Conservation (phyloP, 2,329 filamentous ascomycete species). For the Apiospora saccharicola region DNA sequence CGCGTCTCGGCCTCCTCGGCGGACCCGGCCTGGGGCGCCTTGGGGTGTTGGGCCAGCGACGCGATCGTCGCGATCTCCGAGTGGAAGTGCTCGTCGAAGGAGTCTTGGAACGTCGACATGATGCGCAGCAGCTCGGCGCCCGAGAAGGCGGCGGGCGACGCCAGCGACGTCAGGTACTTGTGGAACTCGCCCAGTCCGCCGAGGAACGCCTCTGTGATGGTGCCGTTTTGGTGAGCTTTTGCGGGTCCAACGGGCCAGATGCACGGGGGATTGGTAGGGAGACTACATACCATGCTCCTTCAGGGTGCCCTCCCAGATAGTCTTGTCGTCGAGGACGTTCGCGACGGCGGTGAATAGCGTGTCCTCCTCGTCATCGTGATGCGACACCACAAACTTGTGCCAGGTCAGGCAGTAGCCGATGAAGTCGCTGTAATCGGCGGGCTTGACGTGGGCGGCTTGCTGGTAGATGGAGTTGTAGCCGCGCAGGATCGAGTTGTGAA, state of each 20-base stretch:
- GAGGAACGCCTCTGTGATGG: constrained; percentile 54
- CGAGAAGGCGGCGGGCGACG: constrained; percentile 51
- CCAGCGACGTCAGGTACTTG: constrained; percentile 56
- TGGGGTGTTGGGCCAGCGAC: constrained; percentile 55
- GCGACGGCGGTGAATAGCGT: constrained; percentile 63
- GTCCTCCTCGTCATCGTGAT: constrained; percentile 67
- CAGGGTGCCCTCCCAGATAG: constrained; percentile 59
- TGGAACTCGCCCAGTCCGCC: constrained; percentile 59
- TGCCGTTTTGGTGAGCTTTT: neutral
- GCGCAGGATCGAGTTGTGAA: constrained; percentile 69
- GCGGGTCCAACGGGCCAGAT: neutral
- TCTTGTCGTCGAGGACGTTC: constrained; percentile 57
- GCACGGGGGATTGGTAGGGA: neutral
- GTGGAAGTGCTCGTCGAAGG: constrained; percentile 64
- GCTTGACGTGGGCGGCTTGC: constrained; percentile 61
- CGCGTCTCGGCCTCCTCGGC: constrained; percentile 54
- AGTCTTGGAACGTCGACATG: constrained; percentile 57
- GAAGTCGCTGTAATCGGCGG: constrained; percentile 63
- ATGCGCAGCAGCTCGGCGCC: constrained; percentile 54
- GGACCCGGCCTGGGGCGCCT: constrained; percentile 56
- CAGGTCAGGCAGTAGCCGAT: constrained; percentile 64
- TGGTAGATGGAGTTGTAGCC: constrained; percentile 70
- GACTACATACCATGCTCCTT: constrained; percentile 59
- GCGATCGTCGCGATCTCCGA: constrained; percentile 62
- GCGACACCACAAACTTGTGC: constrained; percentile 65